These are phyloP conservation scores for Elongisporangium senticosum DNA, from an alignment of 352 stramenopile genomes.

Conservation along the genomic window DNA sequence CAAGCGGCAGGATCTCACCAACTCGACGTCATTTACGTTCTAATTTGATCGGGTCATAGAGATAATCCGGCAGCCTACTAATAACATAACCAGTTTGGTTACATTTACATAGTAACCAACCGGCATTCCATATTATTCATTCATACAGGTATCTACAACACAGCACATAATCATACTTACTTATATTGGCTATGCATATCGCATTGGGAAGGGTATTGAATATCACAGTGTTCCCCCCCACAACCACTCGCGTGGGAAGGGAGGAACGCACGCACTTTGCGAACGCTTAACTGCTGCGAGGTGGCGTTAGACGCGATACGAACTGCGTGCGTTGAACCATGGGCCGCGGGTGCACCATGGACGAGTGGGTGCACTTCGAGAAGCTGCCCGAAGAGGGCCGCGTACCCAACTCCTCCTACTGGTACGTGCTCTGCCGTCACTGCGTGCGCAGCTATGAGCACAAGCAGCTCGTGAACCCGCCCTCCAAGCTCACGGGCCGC, in stretches of 20 bases:
- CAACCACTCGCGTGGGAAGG: neutral
- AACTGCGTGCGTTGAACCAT: slow-evolving; percentile 21
- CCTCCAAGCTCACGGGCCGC: slow-evolving; percentile 55
- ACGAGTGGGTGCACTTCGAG: slow-evolving; percentile 82
- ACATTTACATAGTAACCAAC: neutral
- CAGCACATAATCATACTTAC: neutral
- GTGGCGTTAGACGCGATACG: slow-evolving; percentile 4
- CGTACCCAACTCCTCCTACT: slow-evolving; percentile 78
- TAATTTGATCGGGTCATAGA: slow-evolving; percentile 13
- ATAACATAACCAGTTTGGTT: neutral
- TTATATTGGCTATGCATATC: neutral
- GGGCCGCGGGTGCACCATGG: slow-evolving; percentile 69
- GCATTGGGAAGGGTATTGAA: neutral
- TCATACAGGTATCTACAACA: neutral
- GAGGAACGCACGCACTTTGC: neutral
- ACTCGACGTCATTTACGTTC: slow-evolving; percentile 64
- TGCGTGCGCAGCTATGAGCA: slow-evolving; percentile 52
- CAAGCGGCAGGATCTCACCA: slow-evolving; percentile 58
- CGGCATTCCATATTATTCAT: neutral
- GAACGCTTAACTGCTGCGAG: neutral
- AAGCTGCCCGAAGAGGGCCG: slow-evolving; percentile 53
- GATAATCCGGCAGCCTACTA: neutral
- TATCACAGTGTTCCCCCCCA: neutral
- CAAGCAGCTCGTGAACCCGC: slow-evolving; percentile 58
- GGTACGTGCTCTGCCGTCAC: slow-evolving; percentile 77